Conservation (phyloP, 306 rosid genomes). For the Abrus precatorius region DNA sequence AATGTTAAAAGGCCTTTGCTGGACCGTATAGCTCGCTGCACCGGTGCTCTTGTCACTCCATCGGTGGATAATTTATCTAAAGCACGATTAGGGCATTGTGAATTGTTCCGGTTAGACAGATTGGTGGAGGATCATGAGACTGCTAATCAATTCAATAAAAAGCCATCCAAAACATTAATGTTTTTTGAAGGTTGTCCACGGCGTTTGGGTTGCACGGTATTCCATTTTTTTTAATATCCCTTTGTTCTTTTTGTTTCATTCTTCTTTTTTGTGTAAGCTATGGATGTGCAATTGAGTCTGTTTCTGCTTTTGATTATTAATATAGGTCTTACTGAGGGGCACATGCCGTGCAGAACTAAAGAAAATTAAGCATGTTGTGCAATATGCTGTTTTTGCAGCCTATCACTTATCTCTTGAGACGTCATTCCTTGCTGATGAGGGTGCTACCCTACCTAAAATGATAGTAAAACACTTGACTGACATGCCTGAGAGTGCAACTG, state of each 20-base stretch:
- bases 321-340: conserved; percentile 92
- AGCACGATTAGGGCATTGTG: conserved; percentile 87
- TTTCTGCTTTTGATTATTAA: conserved; percentile 55
- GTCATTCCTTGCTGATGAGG: conserved; percentile 98
- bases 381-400: conserved; percentile 95
- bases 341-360: conserved; percentile 79
- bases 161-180: conserved; percentile 90
- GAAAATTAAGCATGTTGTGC: conserved; percentile 89
- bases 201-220: conserved; percentile 97
- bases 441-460: conserved; percentile 93
- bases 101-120: conserved; percentile 83
- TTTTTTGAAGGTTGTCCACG: conserved; percentile 98
- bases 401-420: conserved; percentile 98
- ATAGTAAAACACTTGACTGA: conserved; percentile 52
- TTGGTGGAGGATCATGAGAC: conserved; percentile 76
- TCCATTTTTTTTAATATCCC: conserved; percentile 21
- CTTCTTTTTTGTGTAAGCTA: conserved; percentile 24
- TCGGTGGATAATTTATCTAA: conserved; percentile 76
- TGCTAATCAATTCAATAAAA: conserved; percentile 71
- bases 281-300: conserved; percentile 13
- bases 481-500: conserved; percentile 56
- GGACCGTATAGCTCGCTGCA: conserved; percentile 92
- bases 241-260: conserved; percentile 21
- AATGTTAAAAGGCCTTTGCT: conserved; percentile 92
- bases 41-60: conserved; percentile 83